A percentile compares a stretch with the other conserved stretches of the same genome.
Evolutionary conservation across 176 grass and related monocot species (phyloP).

Genomic region (Puccinellia tenuiflora): DNA sequence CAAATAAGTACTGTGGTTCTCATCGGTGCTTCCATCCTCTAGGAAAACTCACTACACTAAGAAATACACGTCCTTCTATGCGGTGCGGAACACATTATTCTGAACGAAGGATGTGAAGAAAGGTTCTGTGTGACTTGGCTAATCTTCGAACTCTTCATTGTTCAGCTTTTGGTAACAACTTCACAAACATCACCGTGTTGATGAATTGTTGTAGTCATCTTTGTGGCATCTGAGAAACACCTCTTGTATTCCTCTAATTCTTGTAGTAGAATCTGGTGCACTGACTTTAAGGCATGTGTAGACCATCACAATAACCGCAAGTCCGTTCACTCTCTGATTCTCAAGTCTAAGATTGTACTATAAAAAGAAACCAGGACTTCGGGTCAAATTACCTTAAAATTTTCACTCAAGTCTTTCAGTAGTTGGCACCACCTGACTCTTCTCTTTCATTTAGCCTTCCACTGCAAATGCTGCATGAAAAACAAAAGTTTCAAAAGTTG

Average conservation of each 20-base stretch:
- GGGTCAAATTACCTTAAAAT: constrained; percentile 42
- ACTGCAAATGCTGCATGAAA: constrained; percentile 70
- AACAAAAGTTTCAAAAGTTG: constrained; percentile 10
- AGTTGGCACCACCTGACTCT: constrained; percentile 71
- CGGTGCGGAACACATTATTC: too few species aligned
- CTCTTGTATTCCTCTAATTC: constrained; percentile 51
- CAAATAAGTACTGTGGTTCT: too few species aligned
- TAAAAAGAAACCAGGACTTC: not conserved
- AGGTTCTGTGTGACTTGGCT: too few species aligned
- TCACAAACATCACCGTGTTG: constrained; percentile 36
- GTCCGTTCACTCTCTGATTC: not conserved
- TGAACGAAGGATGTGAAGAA: too few species aligned
- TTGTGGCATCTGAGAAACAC: constrained; percentile 44
- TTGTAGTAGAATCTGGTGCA: constrained; percentile 55
- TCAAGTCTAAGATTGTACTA: not conserved
- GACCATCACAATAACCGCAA: not conserved
- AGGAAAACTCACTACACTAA: too few species aligned
- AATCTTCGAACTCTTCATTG: too few species aligned
- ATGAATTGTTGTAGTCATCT: constrained; percentile 41
- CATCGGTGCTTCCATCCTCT: too few species aligned
- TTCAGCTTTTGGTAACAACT: not conserved
- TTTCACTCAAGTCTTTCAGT: constrained; percentile 56
- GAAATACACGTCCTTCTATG: too few species aligned
- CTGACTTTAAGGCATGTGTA: too few species aligned
- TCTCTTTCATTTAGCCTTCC: constrained; percentile 93